Evolutionary conservation across 495 filamentous ascomycete genomes (phyloP).

Genomic region (Tuber melanosporum): DNA sequence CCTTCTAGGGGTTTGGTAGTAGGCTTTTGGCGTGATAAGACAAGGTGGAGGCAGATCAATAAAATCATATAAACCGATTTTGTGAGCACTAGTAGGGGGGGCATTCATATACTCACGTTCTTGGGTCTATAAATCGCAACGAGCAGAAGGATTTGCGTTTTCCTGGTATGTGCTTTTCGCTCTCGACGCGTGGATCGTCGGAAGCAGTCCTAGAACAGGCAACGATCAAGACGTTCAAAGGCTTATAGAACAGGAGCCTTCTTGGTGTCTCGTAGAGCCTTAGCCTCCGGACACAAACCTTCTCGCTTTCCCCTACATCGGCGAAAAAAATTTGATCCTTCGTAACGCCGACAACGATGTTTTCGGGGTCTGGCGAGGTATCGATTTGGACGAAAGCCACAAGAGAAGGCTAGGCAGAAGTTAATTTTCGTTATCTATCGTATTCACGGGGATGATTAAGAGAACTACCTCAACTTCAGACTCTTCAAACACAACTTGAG

Average conservation of each 20-base stretch:
- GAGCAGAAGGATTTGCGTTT: conserved; percentile 35
- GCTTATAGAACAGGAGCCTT: conserved; percentile 37
- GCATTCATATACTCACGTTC: conserved; percentile 28
- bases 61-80: background rate
- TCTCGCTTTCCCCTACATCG: conserved; percentile 38
- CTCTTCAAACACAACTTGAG: conserved; percentile 40
- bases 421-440: conserved; percentile 3
- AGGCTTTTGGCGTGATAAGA: background rate
- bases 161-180: conserved; percentile 27
- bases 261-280: conserved; percentile 39
- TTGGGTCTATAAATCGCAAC: conserved; percentile 38
- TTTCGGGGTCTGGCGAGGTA: conserved; percentile 35
- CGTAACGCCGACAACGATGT: conserved; percentile 37
- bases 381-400: conserved; percentile 37
- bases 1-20: background rate
- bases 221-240: conserved; percentile 38
- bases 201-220: conserved; percentile 36
- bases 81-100: background rate
- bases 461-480: conserved; percentile 31
- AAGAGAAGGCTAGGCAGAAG: conserved; percentile 27
- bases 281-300: conserved; percentile 39
- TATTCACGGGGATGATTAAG: background rate
- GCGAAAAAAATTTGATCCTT: conserved; percentile 41
- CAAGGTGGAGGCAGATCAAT: background rate
- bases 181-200: conserved; percentile 27